Evolutionary conservation across 441 rosid genomes (phyloP).

Genomic region (Cnidoscolus chayamansa): DNA sequence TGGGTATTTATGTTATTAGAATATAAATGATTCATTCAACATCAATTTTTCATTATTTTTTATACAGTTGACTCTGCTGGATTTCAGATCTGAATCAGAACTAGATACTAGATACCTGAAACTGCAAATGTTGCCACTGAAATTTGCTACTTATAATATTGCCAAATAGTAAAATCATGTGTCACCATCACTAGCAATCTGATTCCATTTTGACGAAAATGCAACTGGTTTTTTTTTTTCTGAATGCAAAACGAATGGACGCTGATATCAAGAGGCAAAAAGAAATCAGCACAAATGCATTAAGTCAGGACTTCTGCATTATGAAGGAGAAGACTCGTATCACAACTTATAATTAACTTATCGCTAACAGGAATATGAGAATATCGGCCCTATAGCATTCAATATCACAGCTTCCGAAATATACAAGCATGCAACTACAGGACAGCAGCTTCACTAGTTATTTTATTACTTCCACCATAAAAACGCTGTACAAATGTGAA

Average conservation of each 20-base stretch:
- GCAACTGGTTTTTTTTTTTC: not conserved
- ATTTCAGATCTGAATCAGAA: not conserved
- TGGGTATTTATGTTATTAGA: not conserved
- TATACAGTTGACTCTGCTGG: not conserved
- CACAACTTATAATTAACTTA: not conserved
- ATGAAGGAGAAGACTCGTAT: not conserved
- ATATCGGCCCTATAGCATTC: not conserved
- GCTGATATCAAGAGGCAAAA: not conserved
- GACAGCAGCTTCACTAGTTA: not conserved
- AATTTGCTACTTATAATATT: not conserved
- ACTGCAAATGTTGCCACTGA: not conserved
- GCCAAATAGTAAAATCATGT: not conserved
- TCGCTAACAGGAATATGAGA: not conserved
- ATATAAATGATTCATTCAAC: conserved; percentile 1
- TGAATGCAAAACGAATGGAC: not conserved
- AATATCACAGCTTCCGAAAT: not conserved
- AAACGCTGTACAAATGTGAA: not conserved
- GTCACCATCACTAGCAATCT: not conserved
- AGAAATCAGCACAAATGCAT: not conserved
- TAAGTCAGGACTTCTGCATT: not conserved
- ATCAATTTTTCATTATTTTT: not conserved
- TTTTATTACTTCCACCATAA: not conserved
- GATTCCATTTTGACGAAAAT: not conserved
- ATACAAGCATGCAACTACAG: not conserved
- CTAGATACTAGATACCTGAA: not conserved